Evolutionary conservation across 75 land plant genomes (phyloP), one percentile per base, ranked within the genome.

Genomic region (Larix kaempferi): DNA sequence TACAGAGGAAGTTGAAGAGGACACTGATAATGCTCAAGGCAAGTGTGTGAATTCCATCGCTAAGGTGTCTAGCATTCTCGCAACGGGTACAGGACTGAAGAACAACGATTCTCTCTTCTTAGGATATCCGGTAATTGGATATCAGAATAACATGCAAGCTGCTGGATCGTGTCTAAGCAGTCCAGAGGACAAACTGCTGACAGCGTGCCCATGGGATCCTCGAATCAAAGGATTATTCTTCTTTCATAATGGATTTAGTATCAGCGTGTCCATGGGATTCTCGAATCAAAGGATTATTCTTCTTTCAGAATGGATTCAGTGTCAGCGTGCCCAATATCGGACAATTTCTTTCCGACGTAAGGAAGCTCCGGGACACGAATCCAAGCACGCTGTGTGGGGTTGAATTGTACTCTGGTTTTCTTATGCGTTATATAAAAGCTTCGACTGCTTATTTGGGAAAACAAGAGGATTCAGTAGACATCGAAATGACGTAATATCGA

Each of bases 401-500:
- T 39, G 88, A 80, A 13, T n/a, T 78, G 8, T 85, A 86, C 74
- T 17, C 23, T 33, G 82, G 82, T 33, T 33, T 81, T 19, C 23
- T 81, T 3, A 76, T 77, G 79, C 56, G 82, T 7, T 81, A 19
- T 22, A 62, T 81, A 21, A 59, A 44, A 12, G 59, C 84, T 35
- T 90, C 91, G 6, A 80, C 49, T 22, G 89, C 94, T 6, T 94
- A 88, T 78, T 64, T 94, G 27, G 97, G 91, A 4, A 84, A 90
- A 49, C 80, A 88, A 35, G 85, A 85, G 26, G 94, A 94, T 41
- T 64, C 81, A 3, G 35, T 94, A 13, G 89, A 84, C 67, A 71
- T 94, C 26, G 97, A 94, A 71, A 77, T 94, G 23, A 82, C 90
- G 0, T 92, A 90, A 76, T 92, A 90, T 63, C 76, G 94, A 69